Base-by-base conservation (phyloP, 345 rosid genomes). In the Iberis pinnata region DNA sequence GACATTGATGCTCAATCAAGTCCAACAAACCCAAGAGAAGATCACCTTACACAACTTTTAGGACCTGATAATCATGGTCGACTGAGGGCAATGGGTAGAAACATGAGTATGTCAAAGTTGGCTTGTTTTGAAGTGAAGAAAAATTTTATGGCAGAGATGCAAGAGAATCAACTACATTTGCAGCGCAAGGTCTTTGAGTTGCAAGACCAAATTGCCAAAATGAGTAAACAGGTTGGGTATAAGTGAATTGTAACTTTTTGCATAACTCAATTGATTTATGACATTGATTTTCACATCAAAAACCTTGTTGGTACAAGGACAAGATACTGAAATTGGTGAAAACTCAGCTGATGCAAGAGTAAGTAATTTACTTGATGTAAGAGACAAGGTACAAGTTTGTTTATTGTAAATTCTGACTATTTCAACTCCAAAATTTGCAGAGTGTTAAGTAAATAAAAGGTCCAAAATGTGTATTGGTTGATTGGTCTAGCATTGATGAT, bases 111-210 rank as follows among this genome's bases (percentile, higher is more conserved):
- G 44, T 9, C 57, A 3, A 53, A 53, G 43, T 37, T 53, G 6
- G 44, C 40, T 4, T 42, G 60, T 42, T 42, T 56, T 29, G 26
- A 56, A 56, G 40, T 42, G 2, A 42, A 29, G 9, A 6, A 29
- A 8, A 18, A 42, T 8, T 18, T 7, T 18, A 29, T 56, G 8
- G 9, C 8, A 27, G 40, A 42, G 2, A 56, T 56, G 60, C 2
- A 56, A 42, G 19, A 41, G 6, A 56, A 42, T 0, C 49, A 56
- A 18, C 0, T 3, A 18, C n/a, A 18, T 2, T 10, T 42, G 4
- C 0, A 12, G 2, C 4, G n/a, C 9, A 29, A 29, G 6, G 40
- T 55, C 0, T 1, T 18, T 41, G 25, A 49, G n/a, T 7, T 42
- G 8, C 2, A 41, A 43, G 12, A 9, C 7, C 13, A 55, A 29